phyloP scores from a whole-genome alignment of 108 stramenopile genomes.

The Fragilariopsis cylindrus region DNA sequence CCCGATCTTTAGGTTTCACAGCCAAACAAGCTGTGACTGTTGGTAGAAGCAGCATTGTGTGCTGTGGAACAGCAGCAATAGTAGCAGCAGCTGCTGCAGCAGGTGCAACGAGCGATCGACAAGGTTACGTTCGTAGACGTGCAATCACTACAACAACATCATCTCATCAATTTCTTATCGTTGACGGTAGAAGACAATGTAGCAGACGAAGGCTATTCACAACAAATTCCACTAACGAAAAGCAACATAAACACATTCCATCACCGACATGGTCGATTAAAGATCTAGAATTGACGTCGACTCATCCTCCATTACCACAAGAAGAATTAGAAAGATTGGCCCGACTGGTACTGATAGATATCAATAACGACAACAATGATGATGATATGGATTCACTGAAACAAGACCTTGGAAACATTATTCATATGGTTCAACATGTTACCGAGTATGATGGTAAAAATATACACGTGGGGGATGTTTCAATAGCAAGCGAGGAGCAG shows the following conservation, averaged over 20 bases:
- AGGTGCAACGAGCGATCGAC: background rate
- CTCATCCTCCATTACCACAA: conserved; percentile 14
- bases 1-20: too few relatives aligned
- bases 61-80: background rate
- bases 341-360: conserved; percentile 20
- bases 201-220: background rate
- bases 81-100: background rate
- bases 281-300: conserved; percentile 20
- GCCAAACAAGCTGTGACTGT: background rate
- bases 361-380: background rate
- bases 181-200: background rate
- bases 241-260: conserved; percentile 8
- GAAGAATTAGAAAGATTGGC: conserved; percentile 25
- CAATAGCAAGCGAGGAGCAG: background rate
- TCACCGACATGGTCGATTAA: conserved; percentile 29
- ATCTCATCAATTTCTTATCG: too few relatives aligned
- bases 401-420: conserved; percentile 33
- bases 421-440: conserved; percentile 39
- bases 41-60: background rate
- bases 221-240: background rate
- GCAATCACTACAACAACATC: background rate
- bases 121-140: background rate
- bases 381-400: conserved; percentile 7
- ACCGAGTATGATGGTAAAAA: conserved; percentile 7
- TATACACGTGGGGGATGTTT: background rate